Percentiles rank a stretch among this genome's conserved stretches.
Evolutionary conservation across 495 filamentous ascomycete species (phyloP).

Genomic region (Tricharina praecox): DNA sequence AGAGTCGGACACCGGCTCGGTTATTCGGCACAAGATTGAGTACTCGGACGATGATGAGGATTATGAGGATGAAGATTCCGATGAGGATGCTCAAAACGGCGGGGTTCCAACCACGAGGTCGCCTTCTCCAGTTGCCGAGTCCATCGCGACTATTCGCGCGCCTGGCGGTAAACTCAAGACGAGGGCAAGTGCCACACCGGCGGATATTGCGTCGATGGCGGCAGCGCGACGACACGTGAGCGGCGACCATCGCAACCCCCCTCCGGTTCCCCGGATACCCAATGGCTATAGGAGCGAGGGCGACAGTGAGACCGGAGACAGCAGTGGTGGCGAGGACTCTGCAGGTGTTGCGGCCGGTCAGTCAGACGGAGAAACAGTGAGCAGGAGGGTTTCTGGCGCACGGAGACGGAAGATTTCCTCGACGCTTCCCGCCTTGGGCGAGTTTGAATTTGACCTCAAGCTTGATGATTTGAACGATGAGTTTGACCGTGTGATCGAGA

Average conservation of each 20-base stretch:
- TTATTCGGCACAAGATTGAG: conserved; percentile 58
- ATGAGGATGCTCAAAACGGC: conserved; percentile 13
- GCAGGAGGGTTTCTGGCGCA: conserved; percentile 32
- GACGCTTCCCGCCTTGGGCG: conserved; percentile 50
- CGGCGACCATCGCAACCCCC: conserved; percentile 28
- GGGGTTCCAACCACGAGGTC: conserved; percentile 10
- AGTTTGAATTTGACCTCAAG: conserved; percentile 53
- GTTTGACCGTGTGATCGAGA: conserved; percentile 88
- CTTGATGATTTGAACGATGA: conserved; percentile 51
- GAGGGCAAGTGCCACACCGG: conserved; percentile 66
- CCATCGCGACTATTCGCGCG: conserved; percentile 68
- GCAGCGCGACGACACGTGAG: conserved; percentile 73
- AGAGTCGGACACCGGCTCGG: conserved; percentile 76
- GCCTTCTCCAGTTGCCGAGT: conserved; percentile 49
- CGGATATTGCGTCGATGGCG: conserved; percentile 74
- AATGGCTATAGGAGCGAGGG: conserved; percentile 34
- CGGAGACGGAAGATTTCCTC: conserved; percentile 41
- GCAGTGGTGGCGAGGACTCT: conserved; percentile 17
- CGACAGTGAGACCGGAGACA: conserved; percentile 30
- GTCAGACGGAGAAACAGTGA: conserved; percentile 26
- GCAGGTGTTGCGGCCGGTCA: conserved; percentile 28
- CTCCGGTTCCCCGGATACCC: conserved; percentile 46
- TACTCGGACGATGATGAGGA: conserved; percentile 31
- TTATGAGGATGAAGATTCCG: conserved; percentile 9
- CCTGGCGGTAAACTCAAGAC: conserved; percentile 80